phyloP scores from a whole-genome alignment of 2,329 filamentous ascomycete genomes.

The Penicillium capsulatum region DNA sequence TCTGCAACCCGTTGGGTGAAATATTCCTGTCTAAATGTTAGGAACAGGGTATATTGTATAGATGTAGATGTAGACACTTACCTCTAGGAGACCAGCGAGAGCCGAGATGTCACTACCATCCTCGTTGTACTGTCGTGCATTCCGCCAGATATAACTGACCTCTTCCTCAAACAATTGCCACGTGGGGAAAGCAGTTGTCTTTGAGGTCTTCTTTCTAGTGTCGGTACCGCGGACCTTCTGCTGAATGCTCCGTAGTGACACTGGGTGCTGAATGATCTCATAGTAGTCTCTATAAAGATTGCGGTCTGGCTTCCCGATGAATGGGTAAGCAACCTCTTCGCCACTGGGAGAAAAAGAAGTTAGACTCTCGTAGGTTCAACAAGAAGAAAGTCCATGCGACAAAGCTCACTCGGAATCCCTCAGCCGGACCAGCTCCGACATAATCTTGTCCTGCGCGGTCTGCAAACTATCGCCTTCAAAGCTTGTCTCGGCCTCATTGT shows the following conservation, averaged over 20 bases:
- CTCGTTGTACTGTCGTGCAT: slow-evolving; percentile 86
- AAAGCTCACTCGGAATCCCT: slow-evolving; percentile 28
- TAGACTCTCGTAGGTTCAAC: not conserved
- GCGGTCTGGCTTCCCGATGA: slow-evolving; percentile 72
- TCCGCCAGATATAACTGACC: slow-evolving; percentile 76
- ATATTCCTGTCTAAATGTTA: slow-evolving; percentile 51
- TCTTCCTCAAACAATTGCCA: slow-evolving; percentile 81
- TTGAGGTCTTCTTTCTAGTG: slow-evolving; percentile 59
- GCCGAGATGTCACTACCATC: slow-evolving; percentile 81
- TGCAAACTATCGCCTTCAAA: slow-evolving; percentile 75
- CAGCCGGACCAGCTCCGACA: slow-evolving; percentile 58
- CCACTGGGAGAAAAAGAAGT: slow-evolving; percentile 41
- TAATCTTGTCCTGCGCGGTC: slow-evolving; percentile 78
- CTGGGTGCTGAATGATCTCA: slow-evolving; percentile 72
- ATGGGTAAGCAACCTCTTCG: slow-evolving; percentile 67
- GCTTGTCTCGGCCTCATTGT: slow-evolving; percentile 54
- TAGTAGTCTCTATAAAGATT: slow-evolving; percentile 76
- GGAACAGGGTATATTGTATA: not conserved
- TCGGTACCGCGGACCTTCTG: slow-evolving; percentile 71
- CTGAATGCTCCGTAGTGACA: slow-evolving; percentile 72
- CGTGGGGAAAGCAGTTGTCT: slow-evolving; percentile 66
- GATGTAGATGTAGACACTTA: slow-evolving; percentile 34
- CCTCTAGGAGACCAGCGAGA: slow-evolving; percentile 75
- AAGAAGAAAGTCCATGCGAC: too few relatives aligned
- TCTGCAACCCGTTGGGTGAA: slow-evolving; percentile 66